Evolutionary conservation across 306 rosid genomes (phyloP), one percentile per base, ranked within the genome.

Genomic region (Cucurbita moschata): DNA sequence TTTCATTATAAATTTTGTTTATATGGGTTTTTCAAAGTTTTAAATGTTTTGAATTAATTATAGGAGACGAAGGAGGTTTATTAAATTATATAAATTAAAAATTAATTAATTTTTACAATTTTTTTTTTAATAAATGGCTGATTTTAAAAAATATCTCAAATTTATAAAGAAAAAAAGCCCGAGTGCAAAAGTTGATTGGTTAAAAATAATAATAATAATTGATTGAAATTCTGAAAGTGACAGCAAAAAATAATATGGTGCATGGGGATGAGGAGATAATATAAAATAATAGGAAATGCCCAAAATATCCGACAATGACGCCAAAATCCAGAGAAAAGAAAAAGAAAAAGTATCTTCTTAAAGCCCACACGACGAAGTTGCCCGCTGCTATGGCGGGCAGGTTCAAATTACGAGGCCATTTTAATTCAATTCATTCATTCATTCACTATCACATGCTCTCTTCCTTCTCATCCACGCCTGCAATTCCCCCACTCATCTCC

Each of bases 341-440:
- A 39, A 10, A 40, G 4, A 40, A 5, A 18, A 1, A 42, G 8
- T 3, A 43, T 35, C 13, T 35, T 19, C 44, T 12, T 60, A 30
- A 40, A 42, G 19, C 69, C 69, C 75, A 54, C 55, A 6, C 35
- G 80, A 86, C 78, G 81, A 83, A 80, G 77, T 86, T 88, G 86
- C 89, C 96, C 94, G 81, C 78, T 72, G 57, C 19, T 44, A 46
- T 68, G 74, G 74, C 74, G 74, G 74, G 74, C 74, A 69, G 74
- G 74, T 69, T 69, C 74, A 85, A 78, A 76, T 74, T 37, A 76
- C 90, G 53, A 90, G 80, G 66, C 70, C 16, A 39, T 46, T 76
- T 66, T 50, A 38, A 62, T 62, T 19, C 70, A 77, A 53, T 72
- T 30, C 35, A 30, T 21, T 21, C 23, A 26, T 30, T 58, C 84